Evolutionary conservation across 2,329 filamentous ascomycete genomes (phyloP).

Genomic region (Orbilia quercus): DNA sequence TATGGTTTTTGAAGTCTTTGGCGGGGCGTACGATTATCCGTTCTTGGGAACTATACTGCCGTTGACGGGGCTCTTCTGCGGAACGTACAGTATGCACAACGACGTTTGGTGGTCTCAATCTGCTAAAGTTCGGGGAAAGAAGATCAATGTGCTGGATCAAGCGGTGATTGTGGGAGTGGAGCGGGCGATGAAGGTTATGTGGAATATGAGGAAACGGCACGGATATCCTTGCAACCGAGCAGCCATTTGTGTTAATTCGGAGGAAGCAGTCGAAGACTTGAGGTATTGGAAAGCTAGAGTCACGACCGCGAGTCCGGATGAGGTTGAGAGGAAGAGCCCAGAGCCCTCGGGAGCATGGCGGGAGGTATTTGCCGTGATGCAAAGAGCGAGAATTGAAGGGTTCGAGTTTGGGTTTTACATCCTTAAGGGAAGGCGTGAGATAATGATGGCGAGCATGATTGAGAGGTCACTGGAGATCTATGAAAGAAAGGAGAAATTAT

Average conservation of each 20-base stretch:
- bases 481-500: background rate
- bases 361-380: background rate
- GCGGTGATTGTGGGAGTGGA: background rate
- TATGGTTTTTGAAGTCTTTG: conserved; percentile 7
- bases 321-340: background rate
- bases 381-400: background rate
- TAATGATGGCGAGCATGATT: background rate
- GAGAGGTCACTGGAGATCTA: background rate
- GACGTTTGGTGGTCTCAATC: background rate
- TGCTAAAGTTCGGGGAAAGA: background rate
- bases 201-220: background rate
- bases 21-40: background rate
- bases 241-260: background rate
- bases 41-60: background rate
- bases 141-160: background rate
- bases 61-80: conserved; percentile 2
- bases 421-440: background rate
- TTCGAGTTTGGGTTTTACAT: conserved; percentile 2
- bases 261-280: background rate
- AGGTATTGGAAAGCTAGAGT: background rate
- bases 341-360: conserved; percentile 3
- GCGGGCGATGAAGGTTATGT: background rate
- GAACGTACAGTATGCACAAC: conserved; percentile 6
- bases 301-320: background rate
- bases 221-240: conserved; percentile 12